phyloP scores from a whole-genome alignment of 331 rosid species.

The Rhamnella rubrinervis region DNA sequence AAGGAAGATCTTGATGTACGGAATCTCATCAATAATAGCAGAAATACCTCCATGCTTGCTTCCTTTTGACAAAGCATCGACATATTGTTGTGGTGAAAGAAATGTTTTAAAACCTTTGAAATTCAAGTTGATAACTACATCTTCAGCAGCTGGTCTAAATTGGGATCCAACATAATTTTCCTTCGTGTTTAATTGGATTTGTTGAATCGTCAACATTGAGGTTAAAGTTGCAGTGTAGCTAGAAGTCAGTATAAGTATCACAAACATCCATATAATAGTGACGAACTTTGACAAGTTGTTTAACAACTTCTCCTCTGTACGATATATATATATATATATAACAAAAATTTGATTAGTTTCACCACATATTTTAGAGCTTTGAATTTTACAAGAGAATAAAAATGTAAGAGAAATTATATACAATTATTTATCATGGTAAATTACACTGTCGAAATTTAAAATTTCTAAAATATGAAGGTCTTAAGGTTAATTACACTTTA shows the following conservation, averaged over 20 bases:
- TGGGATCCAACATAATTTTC: constrained; percentile 13
- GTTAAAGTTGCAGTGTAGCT: constrained; percentile 26
- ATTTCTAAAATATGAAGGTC: no score
- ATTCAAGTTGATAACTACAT: not conserved
- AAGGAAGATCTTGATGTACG: constrained; percentile 26
- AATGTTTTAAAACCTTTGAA: not conserved
- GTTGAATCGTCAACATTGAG: constrained; percentile 20
- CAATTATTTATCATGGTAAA: no score
- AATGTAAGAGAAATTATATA: no score
- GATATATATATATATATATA: no score
- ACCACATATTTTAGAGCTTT: not conserved
- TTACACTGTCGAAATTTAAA: no score
- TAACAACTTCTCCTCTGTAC: constrained; percentile 19
- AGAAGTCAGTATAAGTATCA: constrained; percentile 16
- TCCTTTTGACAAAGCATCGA: constrained; percentile 18
- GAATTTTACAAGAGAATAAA: no score
- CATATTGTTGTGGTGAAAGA: not conserved
- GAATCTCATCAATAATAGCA: constrained; percentile 24
- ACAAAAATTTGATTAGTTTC: not conserved
- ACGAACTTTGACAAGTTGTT: constrained; percentile 25
- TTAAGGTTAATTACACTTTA: no score
- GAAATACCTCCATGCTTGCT: constrained; percentile 25
- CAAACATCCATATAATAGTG: constrained; percentile 18
- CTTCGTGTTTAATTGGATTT: not conserved
- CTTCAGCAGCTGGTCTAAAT: not conserved